phyloP scores from a whole-genome alignment of 805 yeast genomes.

The Candida corydali region DNA sequence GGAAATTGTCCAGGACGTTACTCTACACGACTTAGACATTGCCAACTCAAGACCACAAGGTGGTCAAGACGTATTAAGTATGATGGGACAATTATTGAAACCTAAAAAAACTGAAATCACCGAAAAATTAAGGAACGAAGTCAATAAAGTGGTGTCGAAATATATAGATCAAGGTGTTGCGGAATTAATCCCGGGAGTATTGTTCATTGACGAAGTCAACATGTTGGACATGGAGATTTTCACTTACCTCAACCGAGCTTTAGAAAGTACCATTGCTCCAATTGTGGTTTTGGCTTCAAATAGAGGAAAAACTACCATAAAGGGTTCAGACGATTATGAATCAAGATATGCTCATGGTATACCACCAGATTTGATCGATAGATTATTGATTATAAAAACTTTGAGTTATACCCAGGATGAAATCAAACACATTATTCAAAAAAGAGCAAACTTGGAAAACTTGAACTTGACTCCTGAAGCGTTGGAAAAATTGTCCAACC shows the following conservation, averaged over 20 bases:
- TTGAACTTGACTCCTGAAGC: constrained; percentile 66
- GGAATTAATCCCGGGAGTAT: constrained; percentile 94
- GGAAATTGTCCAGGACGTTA: constrained; percentile 96
- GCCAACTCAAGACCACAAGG: constrained; percentile 97
- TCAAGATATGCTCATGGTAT: constrained; percentile 90
- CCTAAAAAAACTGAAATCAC: constrained; percentile 97
- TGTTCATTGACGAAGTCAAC: constrained; percentile 96
- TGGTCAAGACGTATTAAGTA: constrained; percentile 91
- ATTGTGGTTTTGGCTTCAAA: constrained; percentile 94
- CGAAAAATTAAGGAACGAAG: constrained; percentile 89
- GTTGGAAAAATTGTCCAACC: constrained; percentile 63
- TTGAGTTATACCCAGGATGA: constrained; percentile 83
- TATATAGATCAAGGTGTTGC: constrained; percentile 98
- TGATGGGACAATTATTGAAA: constrained; percentile 96
- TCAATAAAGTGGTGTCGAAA: constrained; percentile 90
- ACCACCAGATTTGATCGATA: constrained; percentile 90
- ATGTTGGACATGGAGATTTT: constrained; percentile 97
- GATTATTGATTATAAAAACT: constrained; percentile 88
- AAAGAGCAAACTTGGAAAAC: constrained; percentile 76
- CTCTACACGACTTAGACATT: constrained; percentile 92
- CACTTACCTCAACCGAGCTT: constrained; percentile 88
- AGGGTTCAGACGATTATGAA: constrained; percentile 84
- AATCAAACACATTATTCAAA: constrained; percentile 73
- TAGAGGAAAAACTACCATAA: constrained; percentile 85
- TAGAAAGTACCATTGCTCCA: constrained; percentile 90